phyloP scores from a whole-genome alignment of 768 basidiomycete genomes.

The Infundibulicybe gibba region DNA sequence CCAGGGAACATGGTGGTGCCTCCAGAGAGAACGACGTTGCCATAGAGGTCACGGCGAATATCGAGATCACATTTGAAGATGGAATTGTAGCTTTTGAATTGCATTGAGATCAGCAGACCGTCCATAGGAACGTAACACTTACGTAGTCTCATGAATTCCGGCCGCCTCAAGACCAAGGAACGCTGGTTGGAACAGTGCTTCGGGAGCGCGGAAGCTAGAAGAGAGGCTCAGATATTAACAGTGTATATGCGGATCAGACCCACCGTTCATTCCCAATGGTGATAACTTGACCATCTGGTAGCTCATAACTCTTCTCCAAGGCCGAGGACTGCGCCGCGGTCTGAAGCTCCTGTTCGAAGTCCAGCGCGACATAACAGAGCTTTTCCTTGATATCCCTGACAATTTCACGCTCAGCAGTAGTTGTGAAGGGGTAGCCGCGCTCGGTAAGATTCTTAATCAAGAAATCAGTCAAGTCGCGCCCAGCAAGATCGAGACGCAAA shows the following conservation, averaged over 20 bases:
- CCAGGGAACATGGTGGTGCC: conserved; percentile 97
- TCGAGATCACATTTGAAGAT: conserved; percentile 87
- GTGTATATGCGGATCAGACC: conserved; percentile 56
- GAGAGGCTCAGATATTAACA: conserved; percentile 47
- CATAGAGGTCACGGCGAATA: conserved; percentile 77
- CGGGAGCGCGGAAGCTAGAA: conserved; percentile 82
- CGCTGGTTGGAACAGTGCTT: conserved; percentile 91
- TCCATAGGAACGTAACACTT: conserved; percentile 12
- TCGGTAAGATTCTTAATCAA: conserved; percentile 85
- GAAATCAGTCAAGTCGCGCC: conserved; percentile 86
- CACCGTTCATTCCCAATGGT: conserved; percentile 91
- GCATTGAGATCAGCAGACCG: conserved; percentile 2
- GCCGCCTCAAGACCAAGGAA: conserved; percentile 87
- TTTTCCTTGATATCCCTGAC: conserved; percentile 98
- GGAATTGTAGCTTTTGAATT: conserved; percentile 58
- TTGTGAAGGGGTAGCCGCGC: conserved; percentile 92
- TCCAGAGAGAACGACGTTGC: conserved; percentile 84
- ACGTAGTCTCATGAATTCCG: conserved; percentile 92
- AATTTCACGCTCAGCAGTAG: conserved; percentile 90
- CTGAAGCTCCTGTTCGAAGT: conserved; percentile 92
- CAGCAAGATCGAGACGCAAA: conserved; percentile 86
- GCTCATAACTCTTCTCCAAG: conserved; percentile 91
- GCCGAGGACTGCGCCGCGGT: conserved; percentile 87
- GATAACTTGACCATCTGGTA: conserved; percentile 92
- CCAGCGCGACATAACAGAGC: conserved; percentile 92